These are phyloP conservation scores for Candida sithepensis DNA, from an alignment of 805 yeast genomes.

Conservation along the genomic window DNA sequence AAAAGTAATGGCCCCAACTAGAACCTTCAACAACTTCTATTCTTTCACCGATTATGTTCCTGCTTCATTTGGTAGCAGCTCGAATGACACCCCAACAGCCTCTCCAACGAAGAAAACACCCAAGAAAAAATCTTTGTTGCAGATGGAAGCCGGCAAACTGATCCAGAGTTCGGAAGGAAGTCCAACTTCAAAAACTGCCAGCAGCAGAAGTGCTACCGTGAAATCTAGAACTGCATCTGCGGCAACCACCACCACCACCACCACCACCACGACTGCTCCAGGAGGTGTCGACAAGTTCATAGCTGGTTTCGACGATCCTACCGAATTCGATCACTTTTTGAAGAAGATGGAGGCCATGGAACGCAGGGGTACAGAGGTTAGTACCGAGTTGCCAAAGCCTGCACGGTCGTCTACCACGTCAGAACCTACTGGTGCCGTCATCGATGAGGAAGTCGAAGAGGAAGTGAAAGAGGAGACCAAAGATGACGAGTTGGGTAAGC, in stretches of 20 bases:
- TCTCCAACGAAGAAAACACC: neutral
- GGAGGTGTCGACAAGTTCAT: constrained; percentile 4
- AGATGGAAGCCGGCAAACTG: neutral
- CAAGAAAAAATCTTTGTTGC: neutral
- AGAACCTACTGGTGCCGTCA: neutral
- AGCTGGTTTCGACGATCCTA: constrained; percentile 20
- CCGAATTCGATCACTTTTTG: constrained; percentile 15
- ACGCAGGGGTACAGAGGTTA: constrained; percentile 8
- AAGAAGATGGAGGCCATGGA: constrained; percentile 4
- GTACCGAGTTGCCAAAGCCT: neutral
- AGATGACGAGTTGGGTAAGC: neutral
- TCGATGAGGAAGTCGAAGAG: constrained; percentile 2
- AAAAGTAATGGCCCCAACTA: neutral
- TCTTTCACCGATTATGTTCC: neutral
- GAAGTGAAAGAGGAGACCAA: constrained; percentile 3
- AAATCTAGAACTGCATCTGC: neutral
- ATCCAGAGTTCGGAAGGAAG: neutral
- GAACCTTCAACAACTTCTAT: neutral
- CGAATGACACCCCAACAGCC: neutral
- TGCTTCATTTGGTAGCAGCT: neutral
- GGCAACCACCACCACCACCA: neutral
- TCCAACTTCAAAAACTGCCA: neutral
- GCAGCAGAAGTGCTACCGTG: neutral
- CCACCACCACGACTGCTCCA: neutral
- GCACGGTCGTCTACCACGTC: too few species aligned